Evolutionary conservation across 202 grass and related monocot genomes (phyloP).

Genomic region (Hordeum pubiflorum): DNA sequence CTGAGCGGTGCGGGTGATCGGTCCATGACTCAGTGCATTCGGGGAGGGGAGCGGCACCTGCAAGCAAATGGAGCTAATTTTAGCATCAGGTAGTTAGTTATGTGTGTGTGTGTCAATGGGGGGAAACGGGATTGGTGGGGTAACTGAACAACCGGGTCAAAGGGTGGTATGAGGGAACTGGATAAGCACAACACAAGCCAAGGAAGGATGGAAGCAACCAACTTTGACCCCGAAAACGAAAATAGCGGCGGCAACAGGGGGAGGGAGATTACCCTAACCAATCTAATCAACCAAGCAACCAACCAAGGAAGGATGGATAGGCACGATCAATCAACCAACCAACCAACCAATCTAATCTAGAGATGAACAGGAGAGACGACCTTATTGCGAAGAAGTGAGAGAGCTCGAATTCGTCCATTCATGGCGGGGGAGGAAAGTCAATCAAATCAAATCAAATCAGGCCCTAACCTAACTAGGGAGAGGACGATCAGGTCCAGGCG

Average conservation of each 20-base stretch:
- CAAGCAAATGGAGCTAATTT: neutral
- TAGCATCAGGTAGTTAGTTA: neutral
- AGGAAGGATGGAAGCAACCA: neutral
- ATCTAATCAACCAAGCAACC: neutral
- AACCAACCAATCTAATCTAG: no score
- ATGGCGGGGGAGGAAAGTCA: neutral
- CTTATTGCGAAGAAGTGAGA: neutral
- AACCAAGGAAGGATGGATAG: no score
- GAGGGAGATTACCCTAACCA: neutral
- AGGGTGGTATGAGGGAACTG: neutral
- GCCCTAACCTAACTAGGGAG: no score
- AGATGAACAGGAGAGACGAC: no score
- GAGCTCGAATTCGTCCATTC: neutral
- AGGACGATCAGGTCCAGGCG: neutral
- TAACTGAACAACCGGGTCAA: neutral
- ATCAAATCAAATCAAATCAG: neutral
- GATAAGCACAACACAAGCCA: neutral
- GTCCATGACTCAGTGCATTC: conserved; percentile 37
- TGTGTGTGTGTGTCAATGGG: no score
- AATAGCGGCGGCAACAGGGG: neutral
- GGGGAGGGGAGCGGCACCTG: neutral
- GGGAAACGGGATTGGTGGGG: no score
- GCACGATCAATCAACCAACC: neutral
- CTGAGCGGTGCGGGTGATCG: conserved; percentile 15
- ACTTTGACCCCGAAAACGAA: neutral